phyloP scores from a whole-genome alignment of 768 basidiomycete genomes.

The Tylopilus felleus region DNA sequence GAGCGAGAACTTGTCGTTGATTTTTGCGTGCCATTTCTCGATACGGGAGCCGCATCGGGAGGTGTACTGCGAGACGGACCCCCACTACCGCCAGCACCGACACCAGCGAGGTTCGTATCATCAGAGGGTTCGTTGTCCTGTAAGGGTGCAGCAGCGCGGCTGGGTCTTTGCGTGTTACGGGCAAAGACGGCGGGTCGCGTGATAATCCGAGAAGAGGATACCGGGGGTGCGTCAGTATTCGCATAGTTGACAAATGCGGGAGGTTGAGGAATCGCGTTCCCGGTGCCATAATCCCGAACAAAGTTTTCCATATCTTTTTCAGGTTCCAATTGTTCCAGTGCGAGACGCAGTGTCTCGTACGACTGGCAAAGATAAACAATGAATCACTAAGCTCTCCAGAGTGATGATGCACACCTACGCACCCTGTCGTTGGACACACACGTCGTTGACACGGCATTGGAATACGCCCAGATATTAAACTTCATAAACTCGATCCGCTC shows the following conservation, averaged over 20 bases:
- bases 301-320: slow-evolving; percentile 88
- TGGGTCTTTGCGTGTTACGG: slow-evolving; percentile 38
- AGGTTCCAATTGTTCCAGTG: slow-evolving; percentile 86
- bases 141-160: slow-evolving; percentile 20
- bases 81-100: slow-evolving; percentile 55
- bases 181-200: slow-evolving; percentile 56
- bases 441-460: slow-evolving; percentile 91
- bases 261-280: slow-evolving; percentile 82
- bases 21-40: slow-evolving; percentile 31
- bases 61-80: slow-evolving; percentile 38
- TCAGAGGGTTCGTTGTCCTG: slow-evolving; percentile 47
- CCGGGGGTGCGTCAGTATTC: slow-evolving; percentile 60
- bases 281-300: slow-evolving; percentile 86
- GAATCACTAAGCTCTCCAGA: neutral
- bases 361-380: slow-evolving; percentile 49
- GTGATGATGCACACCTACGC: slow-evolving; percentile 21
- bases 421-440: slow-evolving; percentile 93
- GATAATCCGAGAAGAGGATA: slow-evolving; percentile 53
- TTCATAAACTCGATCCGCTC: slow-evolving; percentile 91
- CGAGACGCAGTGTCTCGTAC: slow-evolving; percentile 83
- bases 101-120: slow-evolving; percentile 58
- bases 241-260: slow-evolving; percentile 84
- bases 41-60: slow-evolving; percentile 27
- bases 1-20: slow-evolving; percentile 29
- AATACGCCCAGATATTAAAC: slow-evolving; percentile 93